Conservation (phyloP, 2,329 filamentous ascomycete species). For the Alternaria alternata region DNA sequence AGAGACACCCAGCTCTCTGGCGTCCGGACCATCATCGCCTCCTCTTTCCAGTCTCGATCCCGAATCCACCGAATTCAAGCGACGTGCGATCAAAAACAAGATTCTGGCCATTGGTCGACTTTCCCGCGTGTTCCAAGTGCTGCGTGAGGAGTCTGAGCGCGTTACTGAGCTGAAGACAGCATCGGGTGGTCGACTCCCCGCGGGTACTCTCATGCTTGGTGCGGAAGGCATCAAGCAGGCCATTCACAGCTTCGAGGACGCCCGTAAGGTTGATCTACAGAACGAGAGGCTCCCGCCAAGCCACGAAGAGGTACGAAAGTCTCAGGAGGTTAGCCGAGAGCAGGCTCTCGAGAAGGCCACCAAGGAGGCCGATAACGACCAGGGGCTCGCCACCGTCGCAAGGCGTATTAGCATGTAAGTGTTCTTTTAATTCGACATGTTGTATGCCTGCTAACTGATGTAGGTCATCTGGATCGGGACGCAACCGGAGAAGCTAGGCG, state of each 20-base stretch:
- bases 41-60: slow-evolving; percentile 72
- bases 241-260: slow-evolving; percentile 96
- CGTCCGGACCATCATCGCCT: slow-evolving; percentile 77
- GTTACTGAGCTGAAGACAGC: slow-evolving; percentile 98
- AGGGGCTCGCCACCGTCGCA: slow-evolving; percentile 83
- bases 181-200: slow-evolving; percentile 87
- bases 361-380: slow-evolving; percentile 90
- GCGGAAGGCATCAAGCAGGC: slow-evolving; percentile 99
- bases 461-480: slow-evolving; percentile 54
- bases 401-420: slow-evolving; percentile 95
- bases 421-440: background rate
- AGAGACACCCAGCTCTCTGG: slow-evolving; percentile 78
- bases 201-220: slow-evolving; percentile 95
- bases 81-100: slow-evolving; percentile 99
- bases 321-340: slow-evolving; percentile 80
- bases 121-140: slow-evolving; percentile 96
- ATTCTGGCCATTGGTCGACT: slow-evolving; percentile 96
- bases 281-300: slow-evolving; percentile 94
- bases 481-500: slow-evolving; percentile 44
- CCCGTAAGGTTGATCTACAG: slow-evolving; percentile 93
- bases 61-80: slow-evolving; percentile 91
- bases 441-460: slow-evolving; percentile 20
- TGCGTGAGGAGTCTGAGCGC: slow-evolving; percentile 95
- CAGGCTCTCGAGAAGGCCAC: slow-evolving; percentile 86
- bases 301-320: slow-evolving; percentile 87